Base-by-base conservation (phyloP, 768 basidiomycete species). In the Rhizopogon vesiculosus region DNA sequence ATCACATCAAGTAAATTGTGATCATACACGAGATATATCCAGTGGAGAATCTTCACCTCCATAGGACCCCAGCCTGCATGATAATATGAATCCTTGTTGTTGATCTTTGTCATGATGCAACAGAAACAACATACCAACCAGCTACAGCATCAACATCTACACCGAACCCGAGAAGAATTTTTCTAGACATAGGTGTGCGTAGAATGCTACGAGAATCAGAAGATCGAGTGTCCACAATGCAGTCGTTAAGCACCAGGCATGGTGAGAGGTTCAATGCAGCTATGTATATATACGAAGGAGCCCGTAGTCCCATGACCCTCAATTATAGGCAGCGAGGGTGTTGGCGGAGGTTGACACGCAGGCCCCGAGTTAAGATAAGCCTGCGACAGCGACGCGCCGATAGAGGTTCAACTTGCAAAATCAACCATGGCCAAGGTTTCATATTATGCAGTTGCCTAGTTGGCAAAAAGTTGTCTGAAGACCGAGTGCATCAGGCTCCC, bases 91-190 rank as follows among this genome's bases (percentile, higher is more conserved):
- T 40, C 42, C 31, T 18, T 38, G n/a, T 42, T 15, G 29, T 19
- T 40, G 44, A 28, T 45, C 31, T 5, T 33, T 46, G 1, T 41
- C 55, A 42, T 53, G 46, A 43, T 10, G 5, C n/a, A 44, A 48
- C n/a, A 13, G 18, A n/a, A 13, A 40, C 33, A 25, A 13, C 53
- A 10, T 65, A 82, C 87, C 88, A 90, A 61, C 87, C 88, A 16
- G 86, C 80, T 3, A 89, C 87, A 2, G 87, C 86, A 55, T 91
- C 88, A 3, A 90, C 85, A 57, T 91, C 87, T 8, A 88, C 83
- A 25, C 85, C 86, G 64, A 86, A 83, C 15, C 81, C 75, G 35
- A 84, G 72, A 16, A 86, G 74, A 19, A 82, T 76, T 61, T 77
- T 82, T 45, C 82, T 75, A 49, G 78, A 73, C 83, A 85, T 85